Percentiles rank a stretch among this genome's conserved stretches.
Conservation (phyloP, 1,284 basidiomycete genomes). For the Apiotrichum sp. region DNA sequence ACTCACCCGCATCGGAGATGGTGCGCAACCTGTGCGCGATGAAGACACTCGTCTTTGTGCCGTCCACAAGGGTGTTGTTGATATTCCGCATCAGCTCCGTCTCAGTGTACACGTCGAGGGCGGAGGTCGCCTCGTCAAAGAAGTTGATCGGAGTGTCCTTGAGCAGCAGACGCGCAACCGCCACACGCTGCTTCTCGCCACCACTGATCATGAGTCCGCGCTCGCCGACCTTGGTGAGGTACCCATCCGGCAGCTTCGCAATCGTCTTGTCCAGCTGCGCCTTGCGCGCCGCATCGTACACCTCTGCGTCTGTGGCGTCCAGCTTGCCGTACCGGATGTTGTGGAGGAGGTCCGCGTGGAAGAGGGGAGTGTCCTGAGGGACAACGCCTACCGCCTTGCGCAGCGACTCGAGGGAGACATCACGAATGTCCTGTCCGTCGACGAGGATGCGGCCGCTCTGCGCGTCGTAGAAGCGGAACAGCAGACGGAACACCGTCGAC, state of each 20-base stretch:
- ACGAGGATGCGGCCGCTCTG: constrained; percentile 67
- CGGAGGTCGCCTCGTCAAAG: constrained; percentile 98
- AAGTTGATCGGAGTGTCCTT: constrained; percentile 94
- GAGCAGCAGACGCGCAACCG: constrained; percentile 83
- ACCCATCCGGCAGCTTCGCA: constrained; percentile 73
- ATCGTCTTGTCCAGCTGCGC: constrained; percentile 85
- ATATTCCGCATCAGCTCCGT: constrained; percentile 93
- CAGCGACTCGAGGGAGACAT: constrained; percentile 67
- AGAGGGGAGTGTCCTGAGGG: constrained; percentile 94
- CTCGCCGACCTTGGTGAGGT: constrained; percentile 88
- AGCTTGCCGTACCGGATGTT: constrained; percentile 92
- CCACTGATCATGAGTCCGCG: constrained; percentile 96
- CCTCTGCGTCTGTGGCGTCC: constrained; percentile 81
- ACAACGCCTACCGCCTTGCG: constrained; percentile 82
- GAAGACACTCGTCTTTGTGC: constrained; percentile 84
- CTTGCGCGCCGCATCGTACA: constrained; percentile 70
- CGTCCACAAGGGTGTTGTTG: constrained; percentile 67
- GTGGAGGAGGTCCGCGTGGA: constrained; percentile 91
- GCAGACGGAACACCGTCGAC: constrained; percentile 86
- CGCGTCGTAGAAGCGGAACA: constrained; percentile 93
- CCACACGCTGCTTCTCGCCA: constrained; percentile 94
- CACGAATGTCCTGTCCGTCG: constrained; percentile 72
- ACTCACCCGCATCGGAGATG: constrained; percentile 74
- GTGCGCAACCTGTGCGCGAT: constrained; percentile 88
- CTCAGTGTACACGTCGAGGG: constrained; percentile 90